Conservation (phyloP, 768 basidiomycete genomes). For the Coprinellus micaceus region DNA sequence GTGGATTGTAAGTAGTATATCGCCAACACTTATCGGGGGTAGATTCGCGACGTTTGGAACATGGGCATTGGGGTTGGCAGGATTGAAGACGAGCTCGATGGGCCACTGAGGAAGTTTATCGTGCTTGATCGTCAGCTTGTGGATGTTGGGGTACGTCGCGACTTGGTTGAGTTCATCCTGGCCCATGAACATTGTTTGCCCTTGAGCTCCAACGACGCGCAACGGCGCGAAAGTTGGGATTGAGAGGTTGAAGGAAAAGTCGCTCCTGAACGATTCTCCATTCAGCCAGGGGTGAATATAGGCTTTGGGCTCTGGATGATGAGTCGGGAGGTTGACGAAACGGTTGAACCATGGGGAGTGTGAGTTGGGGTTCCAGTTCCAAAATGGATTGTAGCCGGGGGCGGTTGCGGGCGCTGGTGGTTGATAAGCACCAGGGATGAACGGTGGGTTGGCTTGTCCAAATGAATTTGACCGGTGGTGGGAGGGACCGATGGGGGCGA, state of each 20-base stretch:
- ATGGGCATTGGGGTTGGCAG: conserved; percentile 13
- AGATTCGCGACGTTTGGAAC: conserved; percentile 19
- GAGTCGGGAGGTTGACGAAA: neutral
- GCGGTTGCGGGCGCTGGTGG: neutral
- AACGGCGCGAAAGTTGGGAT: conserved; percentile 43
- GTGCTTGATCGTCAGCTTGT: conserved; percentile 52
- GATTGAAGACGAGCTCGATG: conserved; percentile 44
- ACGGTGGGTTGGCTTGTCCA: neutral
- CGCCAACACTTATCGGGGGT: conserved; percentile 53
- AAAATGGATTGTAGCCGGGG: neutral
- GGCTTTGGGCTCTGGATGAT: conserved; percentile 4
- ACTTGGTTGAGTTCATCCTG: conserved; percentile 45
- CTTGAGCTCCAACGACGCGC: conserved; percentile 30
- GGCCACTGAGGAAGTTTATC: conserved; percentile 61
- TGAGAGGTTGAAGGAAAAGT: conserved; percentile 57
- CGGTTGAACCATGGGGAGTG: neutral
- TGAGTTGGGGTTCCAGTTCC: neutral
- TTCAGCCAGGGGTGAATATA: conserved; percentile 52
- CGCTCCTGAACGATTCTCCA: conserved; percentile 41
- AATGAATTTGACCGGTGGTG: conserved; percentile 14
- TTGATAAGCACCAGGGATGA: neutral
- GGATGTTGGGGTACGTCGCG: conserved; percentile 54
- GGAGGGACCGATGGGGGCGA: conserved; percentile 12
- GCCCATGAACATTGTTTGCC: conserved; percentile 36
- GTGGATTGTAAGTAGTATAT: conserved; percentile 52